A percentile compares a stretch with the other conserved stretches of the same genome.
Evolutionary conservation across 768 basidiomycete species (phyloP).

Genomic region (Rhizopogon rudus): DNA sequence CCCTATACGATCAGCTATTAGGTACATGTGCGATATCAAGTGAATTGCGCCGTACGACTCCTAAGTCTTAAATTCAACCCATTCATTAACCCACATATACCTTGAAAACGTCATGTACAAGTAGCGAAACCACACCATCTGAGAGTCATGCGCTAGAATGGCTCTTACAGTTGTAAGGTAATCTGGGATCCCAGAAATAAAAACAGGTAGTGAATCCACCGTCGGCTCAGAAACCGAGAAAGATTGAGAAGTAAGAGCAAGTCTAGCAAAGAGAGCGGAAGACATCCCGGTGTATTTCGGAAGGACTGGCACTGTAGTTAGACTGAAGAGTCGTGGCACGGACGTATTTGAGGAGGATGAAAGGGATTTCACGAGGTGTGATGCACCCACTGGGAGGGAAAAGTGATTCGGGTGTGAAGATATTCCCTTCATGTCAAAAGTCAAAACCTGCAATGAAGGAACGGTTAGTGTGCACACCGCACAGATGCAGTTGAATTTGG

Average conservation of each 20-base stretch:
- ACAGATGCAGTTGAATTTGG: conserved; percentile 10
- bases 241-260: conserved; percentile 26
- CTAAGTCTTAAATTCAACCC: conserved; percentile 43
- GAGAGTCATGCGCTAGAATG: conserved; percentile 68
- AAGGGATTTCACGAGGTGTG: conserved; percentile 35
- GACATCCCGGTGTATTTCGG: conserved; percentile 61
- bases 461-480: conserved; percentile 5
- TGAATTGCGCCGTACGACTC: neutral
- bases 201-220: conserved; percentile 24
- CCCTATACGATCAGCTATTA: neutral
- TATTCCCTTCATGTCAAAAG: conserved; percentile 74
- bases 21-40: neutral
- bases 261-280: conserved; percentile 46
- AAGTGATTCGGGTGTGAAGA: conserved; percentile 87
- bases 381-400: conserved; percentile 57
- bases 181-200: conserved; percentile 51
- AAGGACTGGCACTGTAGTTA: conserved; percentile 51
- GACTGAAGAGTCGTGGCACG: conserved; percentile 46
- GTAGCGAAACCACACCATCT: conserved; percentile 89
- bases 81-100: conserved; percentile 93
- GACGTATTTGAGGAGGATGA: conserved; percentile 20
- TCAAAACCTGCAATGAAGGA: conserved; percentile 59
- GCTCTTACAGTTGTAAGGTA: conserved; percentile 59
- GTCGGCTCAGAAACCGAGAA: conserved; percentile 4
- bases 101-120: conserved; percentile 74